phyloP scores from a whole-genome alignment of 2,329 filamentous ascomycete genomes.

The Venturia pyrina region DNA sequence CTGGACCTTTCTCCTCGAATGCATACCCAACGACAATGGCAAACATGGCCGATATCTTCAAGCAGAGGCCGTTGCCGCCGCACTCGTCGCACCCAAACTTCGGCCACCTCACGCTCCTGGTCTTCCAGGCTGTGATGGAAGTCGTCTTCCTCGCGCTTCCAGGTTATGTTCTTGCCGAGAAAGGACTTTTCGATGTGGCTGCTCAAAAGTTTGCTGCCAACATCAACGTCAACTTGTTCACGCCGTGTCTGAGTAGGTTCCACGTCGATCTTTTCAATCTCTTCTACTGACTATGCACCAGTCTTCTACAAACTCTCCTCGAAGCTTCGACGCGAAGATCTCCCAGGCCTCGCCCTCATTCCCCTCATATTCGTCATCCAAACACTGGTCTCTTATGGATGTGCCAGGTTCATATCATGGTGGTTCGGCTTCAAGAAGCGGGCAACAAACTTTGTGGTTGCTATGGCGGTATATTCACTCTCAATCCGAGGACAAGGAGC shows the following conservation, averaged over 20 bases:
- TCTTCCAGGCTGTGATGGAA: slow-evolving; percentile 90
- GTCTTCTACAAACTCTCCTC: slow-evolving; percentile 96
- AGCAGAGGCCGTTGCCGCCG: slow-evolving; percentile 23
- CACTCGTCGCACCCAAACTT: slow-evolving; percentile 51
- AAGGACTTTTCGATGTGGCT: slow-evolving; percentile 90
- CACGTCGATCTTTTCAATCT: background rate
- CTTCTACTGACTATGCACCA: slow-evolving; percentile 24
- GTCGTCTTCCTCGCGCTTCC: slow-evolving; percentile 92
- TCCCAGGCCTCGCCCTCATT: slow-evolving; percentile 83
- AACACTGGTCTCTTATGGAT: slow-evolving; percentile 74
- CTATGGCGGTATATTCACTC: slow-evolving; percentile 62
- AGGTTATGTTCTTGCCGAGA: slow-evolving; percentile 80
- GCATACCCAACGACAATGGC: slow-evolving; percentile 17
- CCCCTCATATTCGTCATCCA: slow-evolving; percentile 89
- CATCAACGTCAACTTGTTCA: slow-evolving; percentile 92
- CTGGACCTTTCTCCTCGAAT: background rate
- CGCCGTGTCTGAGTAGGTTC: slow-evolving; percentile 79
- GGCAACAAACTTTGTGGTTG: slow-evolving; percentile 86
- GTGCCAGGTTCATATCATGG: slow-evolving; percentile 60
- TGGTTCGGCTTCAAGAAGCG: slow-evolving; percentile 74
- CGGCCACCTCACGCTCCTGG: slow-evolving; percentile 62
- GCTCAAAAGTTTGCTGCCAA: slow-evolving; percentile 96
- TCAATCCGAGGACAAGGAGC: slow-evolving; percentile 4
- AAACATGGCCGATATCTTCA: slow-evolving; percentile 21
- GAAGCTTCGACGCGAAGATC: slow-evolving; percentile 83